These are phyloP conservation scores for Psilocybe cyanescens DNA, from an alignment of 768 basidiomycete genomes.

Conservation along the genomic window DNA sequence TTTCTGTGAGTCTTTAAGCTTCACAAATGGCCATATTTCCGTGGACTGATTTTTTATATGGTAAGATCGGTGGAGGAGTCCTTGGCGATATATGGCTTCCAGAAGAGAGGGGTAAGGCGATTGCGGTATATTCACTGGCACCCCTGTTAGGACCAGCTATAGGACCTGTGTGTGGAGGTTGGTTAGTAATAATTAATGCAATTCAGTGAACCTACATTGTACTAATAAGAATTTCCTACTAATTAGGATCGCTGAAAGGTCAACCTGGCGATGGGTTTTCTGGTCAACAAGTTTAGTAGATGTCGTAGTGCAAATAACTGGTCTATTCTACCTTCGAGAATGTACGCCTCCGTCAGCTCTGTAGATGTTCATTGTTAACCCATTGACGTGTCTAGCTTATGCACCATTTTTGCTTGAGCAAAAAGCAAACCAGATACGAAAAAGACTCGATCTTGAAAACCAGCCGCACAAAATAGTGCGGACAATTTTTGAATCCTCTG, in stretches of 20 bases:
- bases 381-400: constrained; percentile 35
- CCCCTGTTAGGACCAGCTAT: constrained; percentile 69
- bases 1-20: constrained; percentile 51
- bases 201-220: background rate
- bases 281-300: constrained; percentile 69
- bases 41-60: background rate
- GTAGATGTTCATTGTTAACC: background rate
- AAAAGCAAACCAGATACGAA: constrained; percentile 53
- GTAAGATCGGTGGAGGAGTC: constrained; percentile 63
- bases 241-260: constrained; percentile 55
- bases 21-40: constrained; percentile 7
- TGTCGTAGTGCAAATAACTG: constrained; percentile 54
- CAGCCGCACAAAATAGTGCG: constrained; percentile 37
- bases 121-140: constrained; percentile 68
- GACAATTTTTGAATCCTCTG: constrained; percentile 49
- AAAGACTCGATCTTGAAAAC: constrained; percentile 52
- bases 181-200: constrained; percentile 33
- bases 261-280: constrained; percentile 80
- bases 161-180: constrained; percentile 66
- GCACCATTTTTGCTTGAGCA: constrained; percentile 50
- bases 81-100: constrained; percentile 63
- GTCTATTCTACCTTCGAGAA: constrained; percentile 63
- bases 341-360: constrained; percentile 40
- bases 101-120: constrained; percentile 67
- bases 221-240: constrained; percentile 11